Conservation (phyloP, 805 yeast genomes). For the Spathaspora arborariae region DNA sequence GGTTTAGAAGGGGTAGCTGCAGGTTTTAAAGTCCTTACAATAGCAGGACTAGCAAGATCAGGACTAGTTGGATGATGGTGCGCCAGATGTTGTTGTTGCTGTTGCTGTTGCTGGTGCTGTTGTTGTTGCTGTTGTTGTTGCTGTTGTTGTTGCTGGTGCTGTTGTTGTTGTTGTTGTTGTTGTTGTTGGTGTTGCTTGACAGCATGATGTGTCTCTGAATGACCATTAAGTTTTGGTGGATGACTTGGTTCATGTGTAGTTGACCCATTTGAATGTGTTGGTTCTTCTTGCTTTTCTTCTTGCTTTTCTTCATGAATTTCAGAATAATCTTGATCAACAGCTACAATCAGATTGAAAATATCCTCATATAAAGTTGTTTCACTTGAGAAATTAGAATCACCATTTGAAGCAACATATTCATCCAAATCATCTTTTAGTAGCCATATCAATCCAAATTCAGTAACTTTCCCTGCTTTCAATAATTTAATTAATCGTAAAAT, state of each 20-base stretch:
- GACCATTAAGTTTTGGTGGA: slow-evolving; percentile 4
- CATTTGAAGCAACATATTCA: slow-evolving; percentile 33
- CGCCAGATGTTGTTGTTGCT: no score
- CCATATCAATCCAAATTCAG: slow-evolving; percentile 27
- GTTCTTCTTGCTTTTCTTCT: neutral
- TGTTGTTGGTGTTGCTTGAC: neutral
- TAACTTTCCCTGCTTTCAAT: slow-evolving; percentile 23
- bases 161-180: neutral
- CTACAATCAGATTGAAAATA: slow-evolving; percentile 17
- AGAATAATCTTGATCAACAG: slow-evolving; percentile 9
- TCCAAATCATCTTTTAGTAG: slow-evolving; percentile 38
- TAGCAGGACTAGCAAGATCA: slow-evolving; percentile 35
- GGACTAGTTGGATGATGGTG: no score
- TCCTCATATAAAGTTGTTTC: slow-evolving; percentile 42
- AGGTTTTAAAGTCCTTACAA: slow-evolving; percentile 46
- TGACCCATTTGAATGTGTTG: neutral
- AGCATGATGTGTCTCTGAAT: neutral
- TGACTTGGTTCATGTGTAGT: neutral
- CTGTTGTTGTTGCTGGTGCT: neutral
- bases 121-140: slow-evolving; percentile 6
- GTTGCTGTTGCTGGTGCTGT: slow-evolving; percentile 6
- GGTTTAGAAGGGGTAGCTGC: slow-evolving; percentile 54
- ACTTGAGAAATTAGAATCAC: slow-evolving; percentile 30
- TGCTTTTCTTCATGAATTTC: slow-evolving; percentile 8
- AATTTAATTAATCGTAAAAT: slow-evolving; percentile 27